Conservation (phyloP, 495 filamentous ascomycete species). For the Hypomontagnella monticulosa region DNA sequence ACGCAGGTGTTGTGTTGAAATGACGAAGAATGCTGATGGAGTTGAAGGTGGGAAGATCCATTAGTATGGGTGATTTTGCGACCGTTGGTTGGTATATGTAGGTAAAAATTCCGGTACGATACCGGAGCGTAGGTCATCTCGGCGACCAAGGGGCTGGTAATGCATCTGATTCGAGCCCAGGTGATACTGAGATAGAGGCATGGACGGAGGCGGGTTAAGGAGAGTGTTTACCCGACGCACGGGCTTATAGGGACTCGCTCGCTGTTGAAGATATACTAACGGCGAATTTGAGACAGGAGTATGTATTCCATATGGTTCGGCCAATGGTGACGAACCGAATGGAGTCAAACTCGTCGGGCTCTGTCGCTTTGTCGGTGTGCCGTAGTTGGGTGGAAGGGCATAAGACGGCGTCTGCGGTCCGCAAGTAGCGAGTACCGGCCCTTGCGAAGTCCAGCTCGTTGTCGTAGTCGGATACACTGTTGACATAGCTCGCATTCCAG, state of each 20-base stretch:
- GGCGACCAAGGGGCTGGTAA: slow-evolving; percentile 88
- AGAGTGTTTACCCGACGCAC: slow-evolving; percentile 89
- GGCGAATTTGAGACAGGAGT: slow-evolving; percentile 66
- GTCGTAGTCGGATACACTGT: slow-evolving; percentile 53
- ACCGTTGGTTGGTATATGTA: slow-evolving; percentile 35
- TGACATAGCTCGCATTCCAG: slow-evolving; percentile 60
- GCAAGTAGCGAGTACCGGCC: slow-evolving; percentile 45
- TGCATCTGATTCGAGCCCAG: slow-evolving; percentile 86
- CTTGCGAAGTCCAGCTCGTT: slow-evolving; percentile 45
- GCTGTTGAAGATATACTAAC: slow-evolving; percentile 68
- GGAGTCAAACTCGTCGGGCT: slow-evolving; percentile 46
- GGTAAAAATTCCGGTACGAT: slow-evolving; percentile 76
- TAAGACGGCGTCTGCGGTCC: slow-evolving; percentile 47
- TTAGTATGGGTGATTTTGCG: slow-evolving; percentile 34
- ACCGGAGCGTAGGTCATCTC: slow-evolving; percentile 80
- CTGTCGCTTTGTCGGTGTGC: slow-evolving; percentile 56
- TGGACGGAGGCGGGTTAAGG: slow-evolving; percentile 85
- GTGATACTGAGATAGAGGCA: slow-evolving; percentile 78
- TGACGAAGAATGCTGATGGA: slow-evolving; percentile 19
- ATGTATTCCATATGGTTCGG: slow-evolving; percentile 61
- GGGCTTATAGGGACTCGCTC: slow-evolving; percentile 87
- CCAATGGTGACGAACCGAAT: slow-evolving; percentile 60
- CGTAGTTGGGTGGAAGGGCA: slow-evolving; percentile 44
- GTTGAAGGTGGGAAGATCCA: slow-evolving; percentile 15
- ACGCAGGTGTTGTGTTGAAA: slow-evolving; percentile 12